Base-by-base conservation (phyloP, 306 rosid genomes). In the Dryas octopetala region DNA sequence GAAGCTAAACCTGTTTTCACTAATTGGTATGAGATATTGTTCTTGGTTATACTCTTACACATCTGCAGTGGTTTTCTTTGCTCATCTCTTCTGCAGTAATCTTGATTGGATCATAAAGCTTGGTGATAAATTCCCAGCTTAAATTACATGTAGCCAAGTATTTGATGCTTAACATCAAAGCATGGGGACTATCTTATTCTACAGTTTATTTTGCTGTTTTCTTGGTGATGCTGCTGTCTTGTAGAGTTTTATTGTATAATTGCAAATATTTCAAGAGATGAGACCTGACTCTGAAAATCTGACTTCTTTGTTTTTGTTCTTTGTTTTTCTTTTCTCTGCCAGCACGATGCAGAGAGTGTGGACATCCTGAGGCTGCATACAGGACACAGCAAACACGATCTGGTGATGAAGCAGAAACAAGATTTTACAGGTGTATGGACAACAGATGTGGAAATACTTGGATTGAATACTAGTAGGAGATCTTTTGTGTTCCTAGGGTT, bases 361-460 rank as follows among this genome's bases (percentile, higher is more conserved):
- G 59, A 47, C 83, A 84, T 74, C 83, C 78, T 23, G 74, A 72
- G 75, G 90, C 89, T 38, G 82, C 89, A 28, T 89, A 68, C 74
- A 60, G 65, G 75, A 80, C 83, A 64, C 61, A 82, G 77, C 92
- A 90, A 77, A 90, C 89, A 58, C 88, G 90, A 57, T 86, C 96
- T 50, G 94, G 91, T 11, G 89, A 89, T 73, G 94, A 89, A 75
- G 88, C 94, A 1, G 91, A 87, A 78, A 89, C 91, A 38, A 85
- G 82, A 77, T 83, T 85, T 68, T 89, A 79, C 59, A 60, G 82
- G 50, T 89, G 94, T 79, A 38, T 90, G 89, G 85, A 82, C 49
- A 80, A 76, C 3, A 54, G 50, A 23, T 89, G 94, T 49, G 80
- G 76, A 73, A 74, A 76, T 38, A 69, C 52, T 57, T 89, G 94